These are phyloP conservation scores for Yamadazyma sp. DNA, from an alignment of 805 yeast genomes.

Conservation along the genomic window DNA sequence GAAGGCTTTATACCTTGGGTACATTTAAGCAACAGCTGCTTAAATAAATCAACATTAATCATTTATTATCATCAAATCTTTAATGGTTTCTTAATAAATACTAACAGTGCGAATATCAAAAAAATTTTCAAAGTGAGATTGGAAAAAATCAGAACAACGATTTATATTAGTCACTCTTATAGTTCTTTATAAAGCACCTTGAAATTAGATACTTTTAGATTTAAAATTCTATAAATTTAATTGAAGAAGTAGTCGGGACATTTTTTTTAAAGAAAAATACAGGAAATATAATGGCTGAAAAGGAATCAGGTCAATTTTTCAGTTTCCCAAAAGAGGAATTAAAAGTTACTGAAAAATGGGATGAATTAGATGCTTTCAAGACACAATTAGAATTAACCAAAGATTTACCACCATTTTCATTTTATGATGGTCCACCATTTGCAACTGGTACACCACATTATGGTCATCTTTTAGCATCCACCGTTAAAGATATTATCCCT, in stretches of 20 bases:
- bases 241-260: too few species aligned
- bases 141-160: too few species aligned
- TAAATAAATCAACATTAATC: slow-evolving; percentile 14
- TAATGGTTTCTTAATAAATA: too few species aligned
- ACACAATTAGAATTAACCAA: slow-evolving; percentile 78
- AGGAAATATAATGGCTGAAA: slow-evolving; percentile 16
- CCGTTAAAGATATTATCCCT: slow-evolving; percentile 96
- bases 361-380: slow-evolving; percentile 91
- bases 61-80: too few species aligned
- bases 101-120: too few species aligned
- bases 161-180: too few species aligned
- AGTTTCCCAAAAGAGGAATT: slow-evolving; percentile 91
- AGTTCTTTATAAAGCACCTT: too few species aligned
- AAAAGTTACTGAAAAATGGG: slow-evolving; percentile 76
- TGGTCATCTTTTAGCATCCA: slow-evolving; percentile 95
- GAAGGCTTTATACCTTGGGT: slow-evolving; percentile 20
- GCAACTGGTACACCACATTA: slow-evolving; percentile 99
- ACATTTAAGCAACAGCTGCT: slow-evolving; percentile 9
- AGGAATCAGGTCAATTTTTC: slow-evolving; percentile 31
- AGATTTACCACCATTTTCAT: slow-evolving; percentile 83
- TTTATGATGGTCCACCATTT: slow-evolving; percentile 99
- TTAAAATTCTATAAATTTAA: too few species aligned
- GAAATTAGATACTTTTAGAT: too few species aligned
- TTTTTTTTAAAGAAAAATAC: neutral
- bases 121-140: too few species aligned